Base-by-base conservation (phyloP, 495 filamentous ascomycete species). In the Hypoxylon intermedium region DNA sequence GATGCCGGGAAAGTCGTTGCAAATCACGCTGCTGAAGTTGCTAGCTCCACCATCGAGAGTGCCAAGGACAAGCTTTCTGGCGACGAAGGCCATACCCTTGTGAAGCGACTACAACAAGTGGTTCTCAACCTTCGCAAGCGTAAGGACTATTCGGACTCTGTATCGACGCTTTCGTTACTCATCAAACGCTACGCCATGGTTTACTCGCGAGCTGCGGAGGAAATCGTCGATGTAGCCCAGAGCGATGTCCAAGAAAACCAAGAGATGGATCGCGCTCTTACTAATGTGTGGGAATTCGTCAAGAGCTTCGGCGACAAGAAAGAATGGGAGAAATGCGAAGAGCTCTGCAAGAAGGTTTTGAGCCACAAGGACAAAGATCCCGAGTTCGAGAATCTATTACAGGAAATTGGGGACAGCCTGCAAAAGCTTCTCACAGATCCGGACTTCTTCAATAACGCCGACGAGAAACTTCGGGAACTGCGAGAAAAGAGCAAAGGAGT, bases 381-480 rank as follows among this genome's bases (percentile, higher is more conserved):
- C 0, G 85, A 95, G 31, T 96, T 97, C 61, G 93, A 98, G 60
- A 70, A 81, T 19, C 69, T 95, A 23, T 83, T 95, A 72, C 78
- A 75, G 7, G 87, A 93, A 20, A 74, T 93, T 4, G 88, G 87
- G 0, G 82, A 82, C 43, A 84, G 88, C 3, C 63, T 94, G 3
- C 88, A 94, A 68, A 87, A 90, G 44, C 84, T 98, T 70, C 76
- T 97, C n/a, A 94, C 84, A 0, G 89, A 98, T 61, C 92, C 93
- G 0, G 80, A 84, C 1, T 96, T 95, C 68, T 88, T 94, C 60
- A 87, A 90, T 37, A 80, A 87, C 13, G 86, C 85, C 1, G 75
- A 80, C 16, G 77, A 90, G 63, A 91, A 89, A 48, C 78, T 97
- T 28, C 75, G 86, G 43, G 85, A 91, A 41, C 77, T 96, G 5